phyloP scores from a whole-genome alignment of 148 eudicot species.

The Diospyros lotus region DNA sequence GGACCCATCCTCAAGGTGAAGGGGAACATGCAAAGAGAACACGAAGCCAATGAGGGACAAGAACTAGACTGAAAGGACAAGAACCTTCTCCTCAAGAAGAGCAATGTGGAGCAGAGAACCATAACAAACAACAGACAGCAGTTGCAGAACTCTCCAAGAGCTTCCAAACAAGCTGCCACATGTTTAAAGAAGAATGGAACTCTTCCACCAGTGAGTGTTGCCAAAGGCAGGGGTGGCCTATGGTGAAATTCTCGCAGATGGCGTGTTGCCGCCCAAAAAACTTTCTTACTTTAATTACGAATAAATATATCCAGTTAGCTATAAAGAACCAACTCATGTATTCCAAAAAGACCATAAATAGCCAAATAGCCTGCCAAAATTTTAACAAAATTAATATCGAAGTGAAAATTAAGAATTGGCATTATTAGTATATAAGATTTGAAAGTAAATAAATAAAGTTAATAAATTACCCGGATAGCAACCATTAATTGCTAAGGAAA shows the following conservation, averaged over 20 bases:
- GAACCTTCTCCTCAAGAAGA: conserved; percentile 11
- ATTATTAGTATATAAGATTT: background rate
- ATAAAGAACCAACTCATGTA: conserved; percentile 32
- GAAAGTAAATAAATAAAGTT: conserved; percentile 7
- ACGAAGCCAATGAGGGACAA: background rate
- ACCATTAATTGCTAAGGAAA: conserved; percentile 26
- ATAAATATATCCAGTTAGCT: conserved; percentile 27
- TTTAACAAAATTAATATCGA: conserved; percentile 33
- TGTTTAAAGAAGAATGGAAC: conserved; percentile 17
- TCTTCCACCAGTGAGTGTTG: conserved; percentile 17
- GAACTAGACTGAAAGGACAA: conserved; percentile 5
- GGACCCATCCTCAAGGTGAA: conserved; percentile 12
- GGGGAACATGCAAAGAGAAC: background rate
- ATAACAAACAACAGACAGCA: conserved; percentile 1
- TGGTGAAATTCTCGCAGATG: conserved; percentile 12
- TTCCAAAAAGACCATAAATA: conserved; percentile 35
- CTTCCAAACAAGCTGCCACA: conserved; percentile 4
- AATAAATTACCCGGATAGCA: conserved; percentile 37
- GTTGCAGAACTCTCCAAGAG: conserved; percentile 8
- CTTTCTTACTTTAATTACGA: conserved; percentile 18
- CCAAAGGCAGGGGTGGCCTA: conserved; percentile 10
- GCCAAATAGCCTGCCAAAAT: conserved; percentile 63
- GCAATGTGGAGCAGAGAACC: conserved; percentile 5
- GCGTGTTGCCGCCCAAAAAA: conserved; percentile 17
- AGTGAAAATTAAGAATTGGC: conserved; percentile 10